phyloP scores from a whole-genome alignment of 768 basidiomycete species.

The Boletus tylopilopsis region DNA sequence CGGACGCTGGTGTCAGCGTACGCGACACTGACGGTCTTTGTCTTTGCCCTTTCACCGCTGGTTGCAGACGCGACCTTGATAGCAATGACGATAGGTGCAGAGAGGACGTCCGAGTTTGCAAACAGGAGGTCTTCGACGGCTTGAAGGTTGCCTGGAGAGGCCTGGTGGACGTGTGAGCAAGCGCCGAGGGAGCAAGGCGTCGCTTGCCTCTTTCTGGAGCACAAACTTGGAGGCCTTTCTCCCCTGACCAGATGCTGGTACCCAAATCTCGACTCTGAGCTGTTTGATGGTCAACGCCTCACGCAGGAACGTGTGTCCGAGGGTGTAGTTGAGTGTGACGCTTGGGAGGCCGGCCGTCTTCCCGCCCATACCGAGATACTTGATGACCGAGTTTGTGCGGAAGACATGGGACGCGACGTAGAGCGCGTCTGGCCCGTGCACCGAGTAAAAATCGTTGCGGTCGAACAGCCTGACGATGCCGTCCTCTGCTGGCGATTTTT shows the following conservation, averaged over 20 bases:
- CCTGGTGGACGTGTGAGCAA: conserved; percentile 41
- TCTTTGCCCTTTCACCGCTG: conserved; percentile 51
- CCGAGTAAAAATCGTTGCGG: conserved; percentile 81
- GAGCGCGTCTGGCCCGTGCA: conserved; percentile 85
- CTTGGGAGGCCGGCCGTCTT: conserved; percentile 62
- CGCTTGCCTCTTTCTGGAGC: conserved; percentile 72
- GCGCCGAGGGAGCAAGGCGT: background rate
- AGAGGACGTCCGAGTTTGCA: conserved; percentile 68
- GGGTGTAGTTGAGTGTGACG: conserved; percentile 69
- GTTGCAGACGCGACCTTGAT: conserved; percentile 68
- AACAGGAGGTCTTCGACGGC: conserved; percentile 86
- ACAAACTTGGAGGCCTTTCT: conserved; percentile 76
- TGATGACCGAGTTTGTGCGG: conserved; percentile 88
- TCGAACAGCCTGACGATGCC: conserved; percentile 89
- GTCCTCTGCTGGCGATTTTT: conserved; percentile 62
- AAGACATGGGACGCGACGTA: conserved; percentile 81
- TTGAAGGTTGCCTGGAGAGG: conserved; percentile 68
- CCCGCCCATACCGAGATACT: conserved; percentile 74
- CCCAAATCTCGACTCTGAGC: conserved; percentile 90
- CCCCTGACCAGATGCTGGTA: conserved; percentile 63
- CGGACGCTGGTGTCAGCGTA: conserved; percentile 88
- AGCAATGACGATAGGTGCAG: conserved; percentile 87
- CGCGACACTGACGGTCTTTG: conserved; percentile 77
- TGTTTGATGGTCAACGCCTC: conserved; percentile 90
- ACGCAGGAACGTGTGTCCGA: conserved; percentile 79